Evolutionary conservation across 2,329 filamentous ascomycete genomes (phyloP).

Genomic region (Fusarium sp.): DNA sequence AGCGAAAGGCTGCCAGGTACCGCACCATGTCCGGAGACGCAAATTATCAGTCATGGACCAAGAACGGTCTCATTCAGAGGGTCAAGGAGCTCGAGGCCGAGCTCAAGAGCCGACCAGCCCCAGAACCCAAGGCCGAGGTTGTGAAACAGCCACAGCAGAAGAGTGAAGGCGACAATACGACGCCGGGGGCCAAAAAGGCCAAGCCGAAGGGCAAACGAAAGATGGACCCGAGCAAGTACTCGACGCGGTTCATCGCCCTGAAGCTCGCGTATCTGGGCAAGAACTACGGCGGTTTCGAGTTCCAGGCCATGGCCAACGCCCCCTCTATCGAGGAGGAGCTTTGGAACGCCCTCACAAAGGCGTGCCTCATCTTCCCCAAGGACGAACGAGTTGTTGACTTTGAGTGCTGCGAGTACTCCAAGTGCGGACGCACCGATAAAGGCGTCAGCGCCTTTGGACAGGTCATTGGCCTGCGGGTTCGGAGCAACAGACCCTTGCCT

Average conservation of each 20-base stretch:
- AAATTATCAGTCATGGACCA: conserved; percentile 76
- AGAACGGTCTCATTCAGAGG: conserved; percentile 74
- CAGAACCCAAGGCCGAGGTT: neutral
- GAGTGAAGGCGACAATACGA: conserved; percentile 6
- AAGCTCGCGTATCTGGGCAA: conserved; percentile 95
- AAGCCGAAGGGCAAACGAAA: conserved; percentile 61
- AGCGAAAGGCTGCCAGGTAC: conserved; percentile 30
- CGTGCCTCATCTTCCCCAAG: conserved; percentile 82
- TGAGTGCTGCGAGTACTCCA: conserved; percentile 89
- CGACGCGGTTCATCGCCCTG: conserved; percentile 85
- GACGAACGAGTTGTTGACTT: conserved; percentile 76
- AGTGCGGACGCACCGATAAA: conserved; percentile 92
- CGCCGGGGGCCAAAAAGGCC: conserved; percentile 28
- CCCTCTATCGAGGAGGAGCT: conserved; percentile 93
- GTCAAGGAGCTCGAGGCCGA: conserved; percentile 76
- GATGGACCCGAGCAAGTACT: conserved; percentile 85
- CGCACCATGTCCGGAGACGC: conserved; percentile 48
- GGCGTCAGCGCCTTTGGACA: conserved; percentile 98
- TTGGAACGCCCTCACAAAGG: conserved; percentile 89
- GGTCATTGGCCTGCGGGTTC: conserved; percentile 85
- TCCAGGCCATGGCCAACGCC: conserved; percentile 77
- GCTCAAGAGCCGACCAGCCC: conserved; percentile 62
- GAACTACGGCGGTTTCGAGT: conserved; percentile 93
- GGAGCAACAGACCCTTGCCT: conserved; percentile 78
- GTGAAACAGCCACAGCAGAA: neutral